Percentiles rank a stretch among this genome's conserved stretches.
phyloP scores from a whole-genome alignment of 139 green algal genomes.

The Nannochloris sp. region DNA sequence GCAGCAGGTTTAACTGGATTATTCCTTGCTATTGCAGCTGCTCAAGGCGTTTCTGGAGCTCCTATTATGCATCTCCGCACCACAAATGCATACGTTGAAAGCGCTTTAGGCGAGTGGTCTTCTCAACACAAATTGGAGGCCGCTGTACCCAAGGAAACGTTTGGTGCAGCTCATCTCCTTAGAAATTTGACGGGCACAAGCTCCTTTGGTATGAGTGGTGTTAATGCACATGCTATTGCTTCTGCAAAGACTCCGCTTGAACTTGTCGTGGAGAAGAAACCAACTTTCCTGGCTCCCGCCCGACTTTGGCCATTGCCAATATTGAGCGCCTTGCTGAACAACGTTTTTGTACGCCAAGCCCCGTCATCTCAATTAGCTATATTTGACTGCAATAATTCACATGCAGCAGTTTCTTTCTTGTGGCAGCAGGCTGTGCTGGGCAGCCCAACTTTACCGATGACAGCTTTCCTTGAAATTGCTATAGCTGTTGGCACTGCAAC shows the following conservation, averaged over 20 bases:
- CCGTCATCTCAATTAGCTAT: not conserved
- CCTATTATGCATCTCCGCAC: conserved; percentile 53
- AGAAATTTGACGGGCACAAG: conserved; percentile 7
- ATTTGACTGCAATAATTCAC: conserved; percentile 1
- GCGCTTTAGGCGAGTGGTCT: conserved; percentile 11
- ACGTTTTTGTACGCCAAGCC: no score
- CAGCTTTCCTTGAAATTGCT: conserved; percentile 49
- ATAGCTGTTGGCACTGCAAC: conserved; percentile 16
- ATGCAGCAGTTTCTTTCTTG: conserved; percentile 29
- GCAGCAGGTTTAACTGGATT: conserved; percentile 51
- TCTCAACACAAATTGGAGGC: not conserved
- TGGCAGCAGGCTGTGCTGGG: conserved; percentile 40
- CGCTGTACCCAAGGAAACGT: not conserved
- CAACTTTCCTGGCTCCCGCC: no score
- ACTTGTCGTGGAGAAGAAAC: no score
- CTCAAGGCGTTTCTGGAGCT: not conserved
- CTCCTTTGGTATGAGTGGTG: conserved; percentile 40
- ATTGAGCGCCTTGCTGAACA: no score
- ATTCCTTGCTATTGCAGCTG: conserved; percentile 31
- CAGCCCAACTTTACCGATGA: conserved; percentile 36
- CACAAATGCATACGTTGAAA: conserved; percentile 55
- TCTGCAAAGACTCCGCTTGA: not conserved
- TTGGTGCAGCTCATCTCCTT: not conserved
- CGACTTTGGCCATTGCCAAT: no score
- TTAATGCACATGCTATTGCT: conserved; percentile 33